Base-by-base conservation (phyloP, 2,329 filamentous ascomycete species). In the Aspergillus nomiae region DNA sequence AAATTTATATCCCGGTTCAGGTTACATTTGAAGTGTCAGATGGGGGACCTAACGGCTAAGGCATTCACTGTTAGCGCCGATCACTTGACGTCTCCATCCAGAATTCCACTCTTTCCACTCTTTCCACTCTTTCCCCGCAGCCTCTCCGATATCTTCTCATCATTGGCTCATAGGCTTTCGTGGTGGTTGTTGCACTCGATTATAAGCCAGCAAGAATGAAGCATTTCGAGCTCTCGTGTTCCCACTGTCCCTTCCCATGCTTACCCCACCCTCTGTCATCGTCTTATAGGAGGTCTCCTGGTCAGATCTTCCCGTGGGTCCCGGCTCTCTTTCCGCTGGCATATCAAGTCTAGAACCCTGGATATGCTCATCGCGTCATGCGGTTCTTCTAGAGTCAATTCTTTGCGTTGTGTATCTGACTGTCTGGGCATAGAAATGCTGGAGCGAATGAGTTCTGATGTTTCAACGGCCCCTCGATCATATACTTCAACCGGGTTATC, bases 271-370 rank as follows among this genome's bases (percentile, higher is more conserved):
- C 28, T 8, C 16, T 34, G 19, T 32, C 19, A 30, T 32, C 46
- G 16, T 50, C 26, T 28, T 50, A 36, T 36, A 54, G n/a, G 43
- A 21, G 36, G 16, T 36, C 14, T 50, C 43, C 12, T n/a, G 24
- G 26, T 19, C 45, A 53, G n/a, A 28, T 32, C 30, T 36, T 48
- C 28, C 21, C 51, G 56, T 28, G 48, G 48, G 16, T 57, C 54
- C 28, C 60, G 46, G 60, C 46, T 63, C 60, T 61, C 54, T 57
- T 54, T 60, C 59, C 56, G 64, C 67, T 65, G 62, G 51, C 54
- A 68, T 43, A 46, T 36, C 34, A 57, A 21, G 32, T 38, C 36
- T 30, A 24, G 19, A 65, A 50, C 66, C 67, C 50, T 67, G 65
- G 71, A 34, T 48, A 57, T 24, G 45, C 55, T 51, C 28, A 26